Conservation (phyloP, 2,329 filamentous ascomycete species). For the Leptographium wingfieldii region DNA sequence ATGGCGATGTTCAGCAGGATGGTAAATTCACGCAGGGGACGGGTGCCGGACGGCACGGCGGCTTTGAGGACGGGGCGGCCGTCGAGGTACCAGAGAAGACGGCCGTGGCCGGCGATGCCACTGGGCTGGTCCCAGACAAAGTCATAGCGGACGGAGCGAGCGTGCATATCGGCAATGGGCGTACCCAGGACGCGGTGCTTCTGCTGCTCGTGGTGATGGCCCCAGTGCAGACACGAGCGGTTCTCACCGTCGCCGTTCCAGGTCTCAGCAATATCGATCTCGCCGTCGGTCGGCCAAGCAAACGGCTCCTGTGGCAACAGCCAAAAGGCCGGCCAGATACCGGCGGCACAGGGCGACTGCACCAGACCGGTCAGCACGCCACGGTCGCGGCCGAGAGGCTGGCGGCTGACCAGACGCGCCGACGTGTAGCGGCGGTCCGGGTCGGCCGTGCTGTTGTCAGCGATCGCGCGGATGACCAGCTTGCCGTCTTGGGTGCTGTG, state of each 20-base stretch:
- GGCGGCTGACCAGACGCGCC: conserved; percentile 7
- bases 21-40: conserved; percentile 4
- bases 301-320: conserved; percentile 6
- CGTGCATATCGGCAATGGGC: conserved; percentile 5
- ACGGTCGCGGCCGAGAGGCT: conserved; percentile 5
- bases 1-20: conserved; percentile 7
- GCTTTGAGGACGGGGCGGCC: conserved; percentile 2
- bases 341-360: conserved; percentile 4
- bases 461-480: conserved; percentile 4
- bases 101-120: not conserved
- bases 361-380: conserved; percentile 4
- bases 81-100: conserved; percentile 7
- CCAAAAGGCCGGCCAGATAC: conserved; percentile 8
- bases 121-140: conserved; percentile 6
- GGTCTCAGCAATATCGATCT: conserved; percentile 7
- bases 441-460: not conserved
- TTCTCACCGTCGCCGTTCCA: conserved; percentile 9
- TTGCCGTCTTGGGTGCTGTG: conserved; percentile 2
- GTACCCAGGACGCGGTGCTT: conserved; percentile 4
- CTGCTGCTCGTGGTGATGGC: conserved; percentile 3
- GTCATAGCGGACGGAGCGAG: conserved; percentile 5
- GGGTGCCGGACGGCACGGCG: not conserved
- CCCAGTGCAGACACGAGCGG: conserved; percentile 7
- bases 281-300: conserved; percentile 6
- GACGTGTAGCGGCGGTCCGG: conserved; percentile 3